phyloP scores from a whole-genome alignment of 306 rosid genomes.

The Quercus cerris region DNA sequence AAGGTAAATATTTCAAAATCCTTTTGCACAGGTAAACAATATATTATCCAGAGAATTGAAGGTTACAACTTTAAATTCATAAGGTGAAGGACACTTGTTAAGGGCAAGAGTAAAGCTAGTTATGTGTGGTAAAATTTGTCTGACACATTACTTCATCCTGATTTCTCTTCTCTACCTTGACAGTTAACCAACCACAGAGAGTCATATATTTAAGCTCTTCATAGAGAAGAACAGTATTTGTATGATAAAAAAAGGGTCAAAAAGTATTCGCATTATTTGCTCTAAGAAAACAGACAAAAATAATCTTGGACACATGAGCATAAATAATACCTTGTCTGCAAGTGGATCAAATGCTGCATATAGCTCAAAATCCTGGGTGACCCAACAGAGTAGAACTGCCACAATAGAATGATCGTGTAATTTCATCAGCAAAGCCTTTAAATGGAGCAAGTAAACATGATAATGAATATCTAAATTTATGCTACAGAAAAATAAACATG shows the following conservation, averaged over 20 bases:
- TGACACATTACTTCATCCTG: background rate
- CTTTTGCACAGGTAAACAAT: background rate
- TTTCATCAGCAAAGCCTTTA: slow-evolving; percentile 14
- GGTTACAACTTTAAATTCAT: background rate
- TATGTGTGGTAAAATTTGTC: background rate
- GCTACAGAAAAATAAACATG: slow-evolving; percentile 9
- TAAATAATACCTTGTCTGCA: slow-evolving; percentile 73
- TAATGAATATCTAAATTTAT: background rate
- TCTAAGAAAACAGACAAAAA: background rate
- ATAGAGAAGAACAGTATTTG: background rate
- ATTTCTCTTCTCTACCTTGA: background rate
- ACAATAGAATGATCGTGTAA: slow-evolving; percentile 22
- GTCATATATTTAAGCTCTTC: background rate
- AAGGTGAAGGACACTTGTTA: background rate
- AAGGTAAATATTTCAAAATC: background rate
- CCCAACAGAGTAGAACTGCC: slow-evolving; percentile 94
- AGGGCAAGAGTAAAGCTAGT: background rate
- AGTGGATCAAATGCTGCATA: slow-evolving; percentile 98
- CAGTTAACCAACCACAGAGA: no score
- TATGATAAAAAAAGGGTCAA: background rate
- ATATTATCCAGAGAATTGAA: background rate
- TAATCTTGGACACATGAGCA: background rate
- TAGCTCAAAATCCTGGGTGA: slow-evolving; percentile 90
- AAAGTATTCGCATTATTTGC: background rate
- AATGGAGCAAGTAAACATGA: slow-evolving; percentile 16